Conservation (phyloP, 306 rosid species). For the Lathyrus oleraceus region DNA sequence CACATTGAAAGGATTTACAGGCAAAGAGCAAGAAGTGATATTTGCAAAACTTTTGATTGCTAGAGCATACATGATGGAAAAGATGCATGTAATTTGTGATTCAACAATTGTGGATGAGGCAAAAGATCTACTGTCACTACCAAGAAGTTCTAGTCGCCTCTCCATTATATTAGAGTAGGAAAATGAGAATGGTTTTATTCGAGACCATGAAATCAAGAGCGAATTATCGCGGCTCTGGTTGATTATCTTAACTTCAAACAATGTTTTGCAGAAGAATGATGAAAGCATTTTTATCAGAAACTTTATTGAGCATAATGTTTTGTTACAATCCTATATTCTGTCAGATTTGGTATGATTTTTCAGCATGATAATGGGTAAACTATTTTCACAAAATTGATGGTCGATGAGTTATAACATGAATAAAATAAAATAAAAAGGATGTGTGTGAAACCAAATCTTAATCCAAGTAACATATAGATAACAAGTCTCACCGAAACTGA, state of each 20-base stretch:
- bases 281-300: too few relatives aligned
- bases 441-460: too few relatives aligned
- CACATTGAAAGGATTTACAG: constrained; percentile 3
- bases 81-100: constrained; percentile 12
- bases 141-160: constrained; percentile 14
- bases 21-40: constrained; percentile 32
- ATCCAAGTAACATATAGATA: too few relatives aligned
- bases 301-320: background rate
- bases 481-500: too few relatives aligned
- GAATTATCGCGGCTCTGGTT: background rate
- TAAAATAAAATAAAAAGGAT: too few relatives aligned
- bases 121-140: background rate
- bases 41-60: constrained; percentile 30
- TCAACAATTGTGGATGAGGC: background rate
- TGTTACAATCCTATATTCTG: background rate
- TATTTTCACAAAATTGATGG: too few relatives aligned
- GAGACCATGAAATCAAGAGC: background rate
- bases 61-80: background rate
- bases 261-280: background rate
- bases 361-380: too few relatives aligned
- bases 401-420: too few relatives aligned
- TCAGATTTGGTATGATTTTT: too few relatives aligned
- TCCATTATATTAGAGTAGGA: background rate
- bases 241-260: background rate
- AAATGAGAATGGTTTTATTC: background rate